Base-by-base conservation (phyloP, 2,329 filamentous ascomycete genomes). In the Exophiala spinifera region DNA sequence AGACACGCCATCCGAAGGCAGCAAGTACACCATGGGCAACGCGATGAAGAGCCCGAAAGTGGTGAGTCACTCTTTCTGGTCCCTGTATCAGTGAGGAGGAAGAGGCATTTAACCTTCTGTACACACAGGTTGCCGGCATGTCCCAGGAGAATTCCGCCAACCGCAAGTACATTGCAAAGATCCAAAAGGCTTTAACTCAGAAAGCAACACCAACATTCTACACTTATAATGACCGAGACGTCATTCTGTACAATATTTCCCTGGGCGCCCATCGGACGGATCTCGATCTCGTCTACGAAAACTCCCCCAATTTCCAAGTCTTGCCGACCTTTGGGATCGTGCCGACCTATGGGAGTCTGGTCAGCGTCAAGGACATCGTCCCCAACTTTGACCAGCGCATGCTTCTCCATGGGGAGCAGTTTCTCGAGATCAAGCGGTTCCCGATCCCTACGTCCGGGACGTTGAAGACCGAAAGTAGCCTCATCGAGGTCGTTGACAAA, bases 361-460 rank as follows among this genome's bases (percentile, higher is more conserved):
- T 88, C 77, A 84, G 79, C 72, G 80, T 92, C 65, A 82, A 84
- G 67, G 83, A 91, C 53, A 82, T 99, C 58, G 87, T 97, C 23
- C 90, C 91, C 71, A 95, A 97, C 80, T 99, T 96, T 79, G 89
- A 84, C 36, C 91, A 91, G 59, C 96, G 95, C 89, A 96, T 96
- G 90, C 84, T 97, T 49, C 86, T 97, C 23, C 94, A 99, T 76
- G 92, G 94, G 69, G 92, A 99, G 79, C 94, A 97, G 73, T 99
- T 91, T 76, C 89, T 97, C 62, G 92, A 97, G 76, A 81, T 97
- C 67, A 85, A 85, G 69, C 89, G 91, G 73, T 95, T 85, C 76
- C 92, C 92, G 39, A 88, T 97, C 66, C 92, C 92, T 34, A 96
- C 92, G 28, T 81, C 85, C 52, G 91, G 17, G 28, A 42, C 15